A percentile compares a stretch with the other conserved stretches of the same genome.
These are phyloP conservation scores for Echinosophora koreensis DNA, from an alignment of 306 rosid genomes.

Conservation along the genomic window DNA sequence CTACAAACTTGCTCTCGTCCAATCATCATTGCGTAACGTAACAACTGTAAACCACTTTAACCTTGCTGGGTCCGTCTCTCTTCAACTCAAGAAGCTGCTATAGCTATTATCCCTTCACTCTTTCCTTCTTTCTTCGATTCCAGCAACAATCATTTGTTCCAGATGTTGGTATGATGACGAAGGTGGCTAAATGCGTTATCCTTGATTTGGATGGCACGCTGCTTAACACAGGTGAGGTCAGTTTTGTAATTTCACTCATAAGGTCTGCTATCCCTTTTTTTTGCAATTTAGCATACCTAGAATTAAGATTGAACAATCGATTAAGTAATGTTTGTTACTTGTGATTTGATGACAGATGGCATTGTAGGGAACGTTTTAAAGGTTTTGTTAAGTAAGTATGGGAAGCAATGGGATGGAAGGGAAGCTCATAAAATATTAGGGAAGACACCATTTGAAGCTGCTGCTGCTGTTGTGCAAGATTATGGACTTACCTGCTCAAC, in stretches of 20 bases:
- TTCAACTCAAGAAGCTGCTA: no score
- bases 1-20: no score
- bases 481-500: slow-evolving; percentile 83
- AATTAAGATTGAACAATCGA: background rate
- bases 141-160: background rate
- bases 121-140: background rate
- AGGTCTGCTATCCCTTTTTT: no score
- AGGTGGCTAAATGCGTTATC: slow-evolving; percentile 66
- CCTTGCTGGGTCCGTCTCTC: no score
- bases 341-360: slow-evolving; percentile 66
- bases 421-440: slow-evolving; percentile 71
- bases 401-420: slow-evolving; percentile 94
- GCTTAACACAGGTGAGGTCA: slow-evolving; percentile 78
- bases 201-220: slow-evolving; percentile 96
- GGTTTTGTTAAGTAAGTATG: slow-evolving; percentile 63
- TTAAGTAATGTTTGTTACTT: background rate
- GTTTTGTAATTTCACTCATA: background rate
- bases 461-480: slow-evolving; percentile 72
- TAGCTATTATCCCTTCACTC: no score
- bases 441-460: slow-evolving; percentile 78
- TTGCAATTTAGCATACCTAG: background rate
- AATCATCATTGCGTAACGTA: no score
- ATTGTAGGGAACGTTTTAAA: slow-evolving; percentile 68
- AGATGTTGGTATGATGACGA: slow-evolving; percentile 48
- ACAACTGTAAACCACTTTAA: no score